Evolutionary conservation across 176 grass and related monocot genomes (phyloP).

Genomic region (Triticum timopheevii): DNA sequence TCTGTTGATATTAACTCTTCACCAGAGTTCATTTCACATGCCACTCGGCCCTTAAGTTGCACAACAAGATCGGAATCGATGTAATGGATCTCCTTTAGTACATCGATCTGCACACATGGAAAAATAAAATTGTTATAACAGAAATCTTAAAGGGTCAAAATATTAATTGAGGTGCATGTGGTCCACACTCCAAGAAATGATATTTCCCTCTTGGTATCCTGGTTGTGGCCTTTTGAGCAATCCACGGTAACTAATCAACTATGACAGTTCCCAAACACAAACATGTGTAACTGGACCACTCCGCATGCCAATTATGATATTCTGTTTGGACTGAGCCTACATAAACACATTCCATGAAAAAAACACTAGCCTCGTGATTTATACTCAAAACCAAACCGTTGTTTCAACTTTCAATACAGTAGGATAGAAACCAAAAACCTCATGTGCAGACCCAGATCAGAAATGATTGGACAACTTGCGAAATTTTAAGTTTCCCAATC

Average conservation of each 20-base stretch:
- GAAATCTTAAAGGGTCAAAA: not conserved
- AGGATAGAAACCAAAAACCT: not conserved
- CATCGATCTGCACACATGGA: slow-evolving; percentile 69
- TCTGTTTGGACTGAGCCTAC: slow-evolving; percentile 5
- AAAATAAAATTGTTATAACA: slow-evolving; percentile 2
- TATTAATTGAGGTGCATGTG: not conserved
- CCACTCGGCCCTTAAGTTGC: slow-evolving; percentile 93
- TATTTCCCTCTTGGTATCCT: not conserved
- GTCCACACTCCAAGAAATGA: not conserved
- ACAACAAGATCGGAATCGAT: slow-evolving; percentile 96
- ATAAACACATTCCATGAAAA: not conserved
- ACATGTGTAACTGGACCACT: not conserved
- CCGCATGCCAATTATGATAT: not conserved
- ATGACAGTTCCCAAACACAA: not conserved
- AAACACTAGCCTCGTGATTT: slow-evolving; percentile 6
- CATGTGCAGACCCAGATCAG: not conserved
- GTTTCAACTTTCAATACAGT: not conserved
- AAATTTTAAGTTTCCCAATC: not conserved
- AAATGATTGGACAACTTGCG: slow-evolving; percentile 4
- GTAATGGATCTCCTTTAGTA: slow-evolving; percentile 80
- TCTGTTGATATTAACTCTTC: slow-evolving; percentile 92
- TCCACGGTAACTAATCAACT: not conserved
- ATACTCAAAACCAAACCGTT: not conserved
- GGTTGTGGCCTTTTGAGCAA: not conserved
- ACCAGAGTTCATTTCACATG: slow-evolving; percentile 96